These are phyloP conservation scores for Inga laurina DNA, from an alignment of 306 rosid species.

Conservation along the genomic window DNA sequence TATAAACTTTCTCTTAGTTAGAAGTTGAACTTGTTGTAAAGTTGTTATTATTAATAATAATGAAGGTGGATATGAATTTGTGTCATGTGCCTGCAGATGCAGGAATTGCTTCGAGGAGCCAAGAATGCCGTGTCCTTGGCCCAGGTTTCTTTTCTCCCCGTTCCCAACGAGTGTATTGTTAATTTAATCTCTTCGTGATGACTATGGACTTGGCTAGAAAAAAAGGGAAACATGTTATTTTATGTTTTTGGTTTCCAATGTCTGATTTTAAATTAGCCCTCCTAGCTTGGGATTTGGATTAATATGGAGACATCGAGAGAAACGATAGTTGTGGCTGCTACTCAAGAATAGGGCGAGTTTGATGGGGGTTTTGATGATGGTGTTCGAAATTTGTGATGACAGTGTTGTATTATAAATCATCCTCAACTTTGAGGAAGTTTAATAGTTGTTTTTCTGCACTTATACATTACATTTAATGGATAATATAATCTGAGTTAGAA, in stretches of 20 bases:
- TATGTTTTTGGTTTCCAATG: conserved; percentile 14
- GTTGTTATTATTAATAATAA: neutral
- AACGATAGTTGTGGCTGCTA: neutral
- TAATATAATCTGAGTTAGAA: neutral
- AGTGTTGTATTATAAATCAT: conserved; percentile 6
- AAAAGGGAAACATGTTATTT: neutral
- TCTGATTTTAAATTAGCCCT: neutral
- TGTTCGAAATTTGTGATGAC: neutral
- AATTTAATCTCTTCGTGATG: neutral
- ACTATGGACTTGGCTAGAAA: neutral
- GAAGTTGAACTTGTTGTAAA: conserved; percentile 4
- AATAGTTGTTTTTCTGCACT: neutral
- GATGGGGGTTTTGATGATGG: neutral
- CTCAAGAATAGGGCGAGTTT: conserved; percentile 9
- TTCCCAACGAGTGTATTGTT: neutral
- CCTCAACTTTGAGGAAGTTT: conserved; percentile 9
- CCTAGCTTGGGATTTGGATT: conserved; percentile 9
- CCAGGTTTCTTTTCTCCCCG: neutral
- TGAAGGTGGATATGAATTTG: neutral
- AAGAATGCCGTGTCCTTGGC: conserved; percentile 27
- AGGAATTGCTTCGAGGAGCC: conserved; percentile 28
- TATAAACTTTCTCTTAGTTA: neutral
- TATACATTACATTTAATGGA: neutral
- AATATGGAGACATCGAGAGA: neutral
- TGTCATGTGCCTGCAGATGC: conserved; percentile 17